phyloP scores from a whole-genome alignment of 208 protist genomes.

The Crithidia expoeki region DNA sequence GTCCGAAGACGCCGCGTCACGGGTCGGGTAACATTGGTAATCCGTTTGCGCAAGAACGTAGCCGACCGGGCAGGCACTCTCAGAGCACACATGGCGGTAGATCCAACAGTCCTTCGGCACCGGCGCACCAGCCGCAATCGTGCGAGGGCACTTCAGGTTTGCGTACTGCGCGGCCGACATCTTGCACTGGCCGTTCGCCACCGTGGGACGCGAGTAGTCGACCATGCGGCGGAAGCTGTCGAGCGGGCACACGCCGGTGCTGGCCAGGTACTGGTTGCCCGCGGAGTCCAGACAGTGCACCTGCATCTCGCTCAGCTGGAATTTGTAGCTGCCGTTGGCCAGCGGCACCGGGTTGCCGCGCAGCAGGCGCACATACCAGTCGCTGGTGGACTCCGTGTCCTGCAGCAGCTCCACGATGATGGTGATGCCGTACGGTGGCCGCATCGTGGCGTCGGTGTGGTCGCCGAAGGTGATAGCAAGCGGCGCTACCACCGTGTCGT shows the following conservation, averaged over 20 bases:
- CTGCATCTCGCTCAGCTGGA: conserved; percentile 35
- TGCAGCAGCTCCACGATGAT: conserved; percentile 73
- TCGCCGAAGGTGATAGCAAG: conserved; percentile 62
- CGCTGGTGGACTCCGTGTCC: conserved; percentile 37
- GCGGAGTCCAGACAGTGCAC: conserved; percentile 51
- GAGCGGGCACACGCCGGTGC: conserved; percentile 47
- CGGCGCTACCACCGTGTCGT: conserved; percentile 56
- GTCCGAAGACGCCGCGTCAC: background rate
- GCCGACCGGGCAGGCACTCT: conserved; percentile 19
- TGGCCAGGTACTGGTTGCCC: conserved; percentile 37
- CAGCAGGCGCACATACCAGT: conserved; percentile 57
- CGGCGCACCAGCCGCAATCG: conserved; percentile 13
- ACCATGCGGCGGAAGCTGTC: conserved; percentile 63
- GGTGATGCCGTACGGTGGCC: conserved; percentile 48
- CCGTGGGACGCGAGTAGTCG: conserved; percentile 51
- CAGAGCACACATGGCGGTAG: conserved; percentile 51
- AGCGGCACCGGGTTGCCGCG: conserved; percentile 42
- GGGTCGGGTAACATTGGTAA: conserved; percentile 44
- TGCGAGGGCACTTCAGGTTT: conserved; percentile 44
- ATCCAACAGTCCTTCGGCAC: conserved; percentile 44
- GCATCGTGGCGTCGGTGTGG: conserved; percentile 36
- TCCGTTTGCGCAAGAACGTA: conserved; percentile 36
- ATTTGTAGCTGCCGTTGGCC: conserved; percentile 38
- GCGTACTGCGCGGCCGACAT: conserved; percentile 38
- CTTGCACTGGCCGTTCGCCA: conserved; percentile 37